Conservation (phyloP, 202 grass and related monocot genomes). For the Miscanthus sacchariflorus region DNA sequence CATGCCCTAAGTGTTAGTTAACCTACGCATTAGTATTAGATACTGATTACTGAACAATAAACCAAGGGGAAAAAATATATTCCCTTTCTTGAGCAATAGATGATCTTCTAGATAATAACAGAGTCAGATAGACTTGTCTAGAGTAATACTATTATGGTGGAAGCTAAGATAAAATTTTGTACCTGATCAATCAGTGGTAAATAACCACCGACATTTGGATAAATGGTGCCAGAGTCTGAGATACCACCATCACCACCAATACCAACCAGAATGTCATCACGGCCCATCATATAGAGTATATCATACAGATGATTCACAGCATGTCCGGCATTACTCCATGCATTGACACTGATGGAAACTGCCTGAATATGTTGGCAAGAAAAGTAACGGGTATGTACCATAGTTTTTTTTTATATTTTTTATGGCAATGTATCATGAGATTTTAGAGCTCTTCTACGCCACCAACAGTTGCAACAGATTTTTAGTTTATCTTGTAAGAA, state of each 20-base stretch:
- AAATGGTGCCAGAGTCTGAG: conserved; percentile 60
- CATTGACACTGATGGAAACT: conserved; percentile 63
- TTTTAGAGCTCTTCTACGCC: not conserved
- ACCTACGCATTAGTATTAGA: conserved; percentile 23
- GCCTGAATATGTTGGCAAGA: conserved; percentile 43
- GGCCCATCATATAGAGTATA: conserved; percentile 88
- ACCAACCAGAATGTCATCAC: conserved; percentile 73
- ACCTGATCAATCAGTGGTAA: conserved; percentile 87
- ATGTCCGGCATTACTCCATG: conserved; percentile 78
- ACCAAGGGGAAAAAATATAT: not conserved
- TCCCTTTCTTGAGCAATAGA: conserved; percentile 13
- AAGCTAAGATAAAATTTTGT: not conserved
- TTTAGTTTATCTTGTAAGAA: no score
- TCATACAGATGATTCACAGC: conserved; percentile 82
- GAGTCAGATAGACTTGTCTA: not conserved
- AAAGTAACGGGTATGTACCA: not conserved
- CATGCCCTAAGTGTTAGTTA: conserved; percentile 52
- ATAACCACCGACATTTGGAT: conserved; percentile 70
- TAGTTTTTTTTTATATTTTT: no score
- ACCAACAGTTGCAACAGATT: not conserved
- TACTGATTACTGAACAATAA: conserved; percentile 23
- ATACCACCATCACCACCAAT: conserved; percentile 82
- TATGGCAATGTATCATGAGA: not conserved
- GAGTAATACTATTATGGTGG: not conserved
- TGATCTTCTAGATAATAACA: not conserved